phyloP scores from a whole-genome alignment of 179 eudicot species.

The Spergularia azorica region DNA sequence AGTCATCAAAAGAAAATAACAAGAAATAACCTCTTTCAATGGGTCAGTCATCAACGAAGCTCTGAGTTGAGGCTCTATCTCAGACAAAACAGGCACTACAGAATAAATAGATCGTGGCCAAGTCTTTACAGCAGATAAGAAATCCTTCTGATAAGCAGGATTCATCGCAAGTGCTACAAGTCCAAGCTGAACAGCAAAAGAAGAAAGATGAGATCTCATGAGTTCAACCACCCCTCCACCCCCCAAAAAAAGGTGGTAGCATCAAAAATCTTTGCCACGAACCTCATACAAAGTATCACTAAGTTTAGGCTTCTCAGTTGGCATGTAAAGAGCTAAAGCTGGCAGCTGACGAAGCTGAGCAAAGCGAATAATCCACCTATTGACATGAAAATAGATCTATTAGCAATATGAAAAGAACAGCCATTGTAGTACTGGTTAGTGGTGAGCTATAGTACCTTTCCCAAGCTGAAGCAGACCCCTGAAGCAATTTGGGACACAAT shows the following conservation, averaged over 20 bases:
- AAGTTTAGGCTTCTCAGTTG: constrained; percentile 83
- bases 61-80: constrained; percentile 89
- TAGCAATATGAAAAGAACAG: constrained; percentile 17
- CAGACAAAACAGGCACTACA: constrained; percentile 69
- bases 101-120: constrained; percentile 92
- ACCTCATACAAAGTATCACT: constrained; percentile 98
- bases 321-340: constrained; percentile 76
- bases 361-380: constrained; percentile 94
- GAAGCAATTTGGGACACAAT: constrained; percentile 89
- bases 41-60: constrained; percentile 71
- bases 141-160: constrained; percentile 89
- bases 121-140: constrained; percentile 74
- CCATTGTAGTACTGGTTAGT: neutral
- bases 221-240: constrained; percentile 23
- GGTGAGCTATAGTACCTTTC: constrained; percentile 59
- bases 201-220: constrained; percentile 10
- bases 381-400: constrained; percentile 25
- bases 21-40: constrained; percentile 71
- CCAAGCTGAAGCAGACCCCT: constrained; percentile 96
- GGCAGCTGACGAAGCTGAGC: constrained; percentile 98
- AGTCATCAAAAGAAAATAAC: constrained; percentile 5
- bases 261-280: constrained; percentile 28
- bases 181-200: constrained; percentile 37
- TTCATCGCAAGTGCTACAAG: constrained; percentile 79
- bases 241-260: neutral